Evolutionary conservation across 495 filamentous ascomycete species (phyloP).

Genomic region (Chaetomium tenue): DNA sequence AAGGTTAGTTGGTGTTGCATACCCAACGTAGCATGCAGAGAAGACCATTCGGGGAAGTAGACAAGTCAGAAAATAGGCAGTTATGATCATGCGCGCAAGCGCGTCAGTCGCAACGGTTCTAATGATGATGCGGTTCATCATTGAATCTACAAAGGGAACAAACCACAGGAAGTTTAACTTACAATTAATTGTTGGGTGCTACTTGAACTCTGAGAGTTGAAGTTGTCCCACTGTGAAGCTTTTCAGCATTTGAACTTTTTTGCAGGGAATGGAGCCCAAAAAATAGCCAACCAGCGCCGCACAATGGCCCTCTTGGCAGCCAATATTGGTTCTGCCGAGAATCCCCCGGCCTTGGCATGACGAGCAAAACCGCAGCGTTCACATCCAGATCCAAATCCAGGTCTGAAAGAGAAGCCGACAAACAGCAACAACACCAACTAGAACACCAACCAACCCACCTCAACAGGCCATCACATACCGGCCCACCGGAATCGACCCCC

Average conservation of each 20-base stretch:
- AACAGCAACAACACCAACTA: background rate
- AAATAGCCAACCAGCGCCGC: background rate
- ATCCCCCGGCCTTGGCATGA: constrained; percentile 20
- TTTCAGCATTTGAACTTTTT: constrained; percentile 3
- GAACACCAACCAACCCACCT: background rate
- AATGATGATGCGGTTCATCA: constrained; percentile 50
- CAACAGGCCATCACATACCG: background rate
- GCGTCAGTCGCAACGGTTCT: constrained; percentile 98
- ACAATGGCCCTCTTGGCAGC: background rate
- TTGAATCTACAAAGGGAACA: background rate
- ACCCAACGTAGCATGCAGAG: background rate
- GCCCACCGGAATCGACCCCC: too few relatives aligned
- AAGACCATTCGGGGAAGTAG: background rate
- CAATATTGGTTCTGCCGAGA: background rate
- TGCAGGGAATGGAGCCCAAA: background rate
- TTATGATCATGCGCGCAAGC: constrained; percentile 61
- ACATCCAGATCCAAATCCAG: background rate
- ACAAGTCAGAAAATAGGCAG: constrained; percentile 47
- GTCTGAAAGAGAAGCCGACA: background rate
- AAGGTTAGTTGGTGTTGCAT: background rate
- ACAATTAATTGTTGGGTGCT: constrained; percentile 30
- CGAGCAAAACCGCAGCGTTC: constrained; percentile 8
- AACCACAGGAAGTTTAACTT: constrained; percentile 19
- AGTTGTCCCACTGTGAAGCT: background rate
- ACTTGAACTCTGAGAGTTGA: background rate